These are phyloP conservation scores for Malassezia japonica DNA, from an alignment of 1,284 basidiomycete species.

Conservation along the genomic window DNA sequence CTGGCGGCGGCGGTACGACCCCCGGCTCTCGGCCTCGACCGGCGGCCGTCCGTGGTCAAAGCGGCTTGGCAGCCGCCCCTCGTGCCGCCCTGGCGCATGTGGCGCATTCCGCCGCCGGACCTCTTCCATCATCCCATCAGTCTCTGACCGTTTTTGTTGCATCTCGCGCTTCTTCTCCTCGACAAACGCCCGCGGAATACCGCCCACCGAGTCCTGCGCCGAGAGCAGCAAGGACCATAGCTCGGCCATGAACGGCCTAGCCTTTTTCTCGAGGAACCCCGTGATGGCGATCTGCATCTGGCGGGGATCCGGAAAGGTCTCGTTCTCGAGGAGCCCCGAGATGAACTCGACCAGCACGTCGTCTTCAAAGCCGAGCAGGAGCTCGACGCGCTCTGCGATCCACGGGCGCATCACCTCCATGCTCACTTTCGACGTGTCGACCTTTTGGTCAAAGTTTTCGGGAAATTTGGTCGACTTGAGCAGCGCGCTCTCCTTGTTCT, in stretches of 20 bases:
- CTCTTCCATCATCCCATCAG: background rate
- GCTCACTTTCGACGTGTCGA: conserved; percentile 92
- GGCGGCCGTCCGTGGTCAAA: conserved; percentile 16
- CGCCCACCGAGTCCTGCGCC: conserved; percentile 76
- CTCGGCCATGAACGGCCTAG: conserved; percentile 71
- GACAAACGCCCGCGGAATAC: conserved; percentile 84
- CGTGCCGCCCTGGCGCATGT: background rate
- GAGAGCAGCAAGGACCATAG: conserved; percentile 83
- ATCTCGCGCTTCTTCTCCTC: conserved; percentile 94
- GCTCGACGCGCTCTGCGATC: conserved; percentile 81
- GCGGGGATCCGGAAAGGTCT: conserved; percentile 78
- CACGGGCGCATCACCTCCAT: conserved; percentile 65
- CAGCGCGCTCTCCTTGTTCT: conserved; percentile 83
- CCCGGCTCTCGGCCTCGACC: conserved; percentile 2
- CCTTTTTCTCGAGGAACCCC: conserved; percentile 70
- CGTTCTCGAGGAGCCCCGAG: conserved; percentile 80
- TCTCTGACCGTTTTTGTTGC: conserved; percentile 53
- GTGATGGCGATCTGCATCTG: conserved; percentile 90
- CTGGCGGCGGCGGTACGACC: background rate
- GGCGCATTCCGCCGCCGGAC: conserved; percentile 4
- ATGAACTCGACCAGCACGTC: conserved; percentile 95
- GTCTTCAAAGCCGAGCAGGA: conserved; percentile 86
- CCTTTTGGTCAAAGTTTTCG: conserved; percentile 60
- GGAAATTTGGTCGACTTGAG: conserved; percentile 79
- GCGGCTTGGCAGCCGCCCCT: background rate